Evolutionary conservation across 176 grass and related monocot genomes (phyloP), one percentile per base, ranked within the genome.

Genomic region (Phyllostachys edulis): DNA sequence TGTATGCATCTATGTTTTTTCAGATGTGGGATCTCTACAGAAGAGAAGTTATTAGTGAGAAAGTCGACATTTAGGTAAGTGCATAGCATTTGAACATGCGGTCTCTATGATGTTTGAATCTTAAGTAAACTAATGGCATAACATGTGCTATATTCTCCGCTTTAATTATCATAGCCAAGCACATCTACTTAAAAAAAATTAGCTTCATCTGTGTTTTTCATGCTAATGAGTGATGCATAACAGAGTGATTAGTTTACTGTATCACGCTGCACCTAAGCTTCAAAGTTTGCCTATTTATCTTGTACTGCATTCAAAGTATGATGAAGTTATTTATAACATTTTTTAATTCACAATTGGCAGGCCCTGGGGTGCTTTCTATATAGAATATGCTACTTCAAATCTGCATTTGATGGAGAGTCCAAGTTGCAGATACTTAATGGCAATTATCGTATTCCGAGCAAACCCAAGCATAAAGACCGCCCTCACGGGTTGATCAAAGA

Each of bases 21-120:
- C 89, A 97, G 94, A 97, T 97, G 91, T 97, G 94, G 91, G 94
- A 97, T 91, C 87, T 97, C 29, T 97, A 94, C 74, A 93, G 91
- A 85, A 97, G 71, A 86, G 94, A 97, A 81, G 84, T 97, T 80
- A 92, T 97, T 79, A 90, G 89, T 23, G 94, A 97, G 72, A 97
- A 97, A 64, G 94, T 94, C 1, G 94, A 97, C 54, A 92, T 97
- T 77, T 97, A 89, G 94, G 89, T 97, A 86, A 81, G 84, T 71
- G 57, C 40, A 50, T 66, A 85, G 42, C 41, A 85, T 80, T 51
- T 75, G 29, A 75, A 54, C 9, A 78, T 50, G 40, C 17, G 21
- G 18, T 29, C 24, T 83, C 78, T n/a, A n/a, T n/a, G n/a, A n/a
- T n/a, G n/a, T n/a, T n/a, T n/a, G n/a, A n/a, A n/a, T n/a, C n/a